A percentile compares a stretch with the other conserved stretches of the same genome.
These are phyloP conservation scores for Sporopachydermia cereana DNA, from an alignment of 1,139 yeast genomes.

Conservation along the genomic window DNA sequence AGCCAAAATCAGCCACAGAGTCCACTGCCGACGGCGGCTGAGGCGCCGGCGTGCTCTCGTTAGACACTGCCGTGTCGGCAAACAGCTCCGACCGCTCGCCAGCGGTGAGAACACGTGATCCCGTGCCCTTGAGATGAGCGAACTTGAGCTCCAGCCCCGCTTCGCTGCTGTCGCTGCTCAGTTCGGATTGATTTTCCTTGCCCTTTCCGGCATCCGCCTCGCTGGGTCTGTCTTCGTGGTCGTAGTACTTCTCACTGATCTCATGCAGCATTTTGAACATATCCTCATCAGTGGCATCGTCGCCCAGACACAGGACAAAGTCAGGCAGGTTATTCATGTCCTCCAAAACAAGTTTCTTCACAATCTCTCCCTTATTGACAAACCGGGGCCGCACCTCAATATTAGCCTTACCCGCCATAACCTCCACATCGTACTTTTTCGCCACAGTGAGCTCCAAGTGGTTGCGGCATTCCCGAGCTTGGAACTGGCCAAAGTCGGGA, in stretches of 20 bases:
- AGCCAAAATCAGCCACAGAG: background rate
- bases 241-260: constrained; percentile 39
- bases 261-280: constrained; percentile 72
- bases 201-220: constrained; percentile 8
- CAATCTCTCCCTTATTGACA: constrained; percentile 95
- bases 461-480: constrained; percentile 62
- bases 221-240: background rate
- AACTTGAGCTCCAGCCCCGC: background rate
- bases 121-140: too few relatives aligned
- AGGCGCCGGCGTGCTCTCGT: background rate
- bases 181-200: constrained; percentile 6
- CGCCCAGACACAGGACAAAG: constrained; percentile 84
- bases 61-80: background rate
- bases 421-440: constrained; percentile 70
- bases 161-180: constrained; percentile 8
- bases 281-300: constrained; percentile 94
- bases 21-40: background rate
- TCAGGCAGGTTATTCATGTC: constrained; percentile 53
- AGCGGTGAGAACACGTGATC: too few relatives aligned
- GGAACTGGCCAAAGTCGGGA: constrained; percentile 83
- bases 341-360: constrained; percentile 51
- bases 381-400: constrained; percentile 90
- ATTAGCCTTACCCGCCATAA: constrained; percentile 96
- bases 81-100: background rate
- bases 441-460: constrained; percentile 53